Evolutionary conservation across 768 basidiomycete species (phyloP), one percentile per base, ranked within the genome.

Genomic region (Leccinum disarticulatum): DNA sequence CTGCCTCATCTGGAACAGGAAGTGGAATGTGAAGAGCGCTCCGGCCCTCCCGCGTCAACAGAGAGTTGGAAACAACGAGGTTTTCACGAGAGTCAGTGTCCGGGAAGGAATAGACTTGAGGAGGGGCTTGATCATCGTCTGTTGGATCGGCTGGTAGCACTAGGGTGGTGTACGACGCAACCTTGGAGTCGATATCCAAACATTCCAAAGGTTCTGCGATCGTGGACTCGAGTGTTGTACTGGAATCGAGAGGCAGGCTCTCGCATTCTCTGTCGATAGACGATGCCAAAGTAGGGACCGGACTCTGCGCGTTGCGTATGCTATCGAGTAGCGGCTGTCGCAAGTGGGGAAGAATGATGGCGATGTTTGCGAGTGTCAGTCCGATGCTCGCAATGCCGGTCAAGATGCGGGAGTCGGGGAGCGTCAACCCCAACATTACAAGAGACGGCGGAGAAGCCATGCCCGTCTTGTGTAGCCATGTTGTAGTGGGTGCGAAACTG

Each of bases 321-420:
- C 56, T 60, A 49, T 67, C 56, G 17, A 65, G 59, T 13, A 65
- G 25, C 30, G 70, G 56, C 57, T 65, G 67, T n/a, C 69, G 67
- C 38, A 70, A 47, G 43, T 63, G 36, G 22, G 69, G 70, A 28
- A 69, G 54, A 57, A 72, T 62, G 52, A 56, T 35, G 57, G 59
- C 70, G 48, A 70, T 65, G 53, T 70, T 65, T 36, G 48, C 57
- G 47, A 70, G 68, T 4, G 69, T 72, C 57, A 70, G 48, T 6
- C 69, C 69, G 31, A 72, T 65, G 47, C 65, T 54, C 33, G 69
- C 70, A 11, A 70, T 53, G 17, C 69, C 69, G 11, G 31, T 57
- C 27, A 70, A 27, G 52, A 72, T 68, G 58, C 69, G 69, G 30
- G 69, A 72, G 55, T 70, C 61, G 5, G 69, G 69, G 49, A 72